phyloP scores from a whole-genome alignment of 192 early-diverging fungal species.

The Cetraspora pellucida region DNA sequence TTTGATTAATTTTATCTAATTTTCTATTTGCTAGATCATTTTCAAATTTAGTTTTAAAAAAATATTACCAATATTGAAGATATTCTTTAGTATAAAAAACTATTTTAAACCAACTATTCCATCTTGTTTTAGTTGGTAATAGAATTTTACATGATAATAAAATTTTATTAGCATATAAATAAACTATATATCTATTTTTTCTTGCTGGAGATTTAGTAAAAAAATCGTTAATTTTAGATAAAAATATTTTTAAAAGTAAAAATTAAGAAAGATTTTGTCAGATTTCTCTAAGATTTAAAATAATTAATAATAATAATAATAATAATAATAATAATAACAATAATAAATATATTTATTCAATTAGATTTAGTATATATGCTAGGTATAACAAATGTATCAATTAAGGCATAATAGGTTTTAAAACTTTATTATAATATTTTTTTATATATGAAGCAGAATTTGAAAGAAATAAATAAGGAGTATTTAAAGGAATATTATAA shows the following conservation, averaged over 20 bases:
- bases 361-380: constrained; percentile 12
- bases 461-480: background rate
- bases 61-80: constrained; percentile 6
- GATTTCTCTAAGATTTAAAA: constrained; percentile 3
- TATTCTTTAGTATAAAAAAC: constrained; percentile 16
- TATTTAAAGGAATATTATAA: constrained; percentile 14
- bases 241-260: constrained; percentile 13
- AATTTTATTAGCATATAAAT: background rate
- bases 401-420: background rate
- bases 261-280: background rate
- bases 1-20: constrained; percentile 4
- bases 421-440: background rate
- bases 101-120: constrained; percentile 13
- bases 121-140: constrained; percentile 18
- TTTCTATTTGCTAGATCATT: background rate
- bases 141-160: constrained; percentile 7
- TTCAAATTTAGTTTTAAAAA: background rate
- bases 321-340: background rate
- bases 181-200: background rate
- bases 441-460: constrained; percentile 8
- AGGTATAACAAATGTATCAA: background rate
- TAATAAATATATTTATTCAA: too few relatives aligned
- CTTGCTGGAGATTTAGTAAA: background rate
- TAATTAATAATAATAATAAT: background rate
- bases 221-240: background rate